phyloP scores from a whole-genome alignment of 1,284 basidiomycete genomes.

The Calocybe gambosa region DNA sequence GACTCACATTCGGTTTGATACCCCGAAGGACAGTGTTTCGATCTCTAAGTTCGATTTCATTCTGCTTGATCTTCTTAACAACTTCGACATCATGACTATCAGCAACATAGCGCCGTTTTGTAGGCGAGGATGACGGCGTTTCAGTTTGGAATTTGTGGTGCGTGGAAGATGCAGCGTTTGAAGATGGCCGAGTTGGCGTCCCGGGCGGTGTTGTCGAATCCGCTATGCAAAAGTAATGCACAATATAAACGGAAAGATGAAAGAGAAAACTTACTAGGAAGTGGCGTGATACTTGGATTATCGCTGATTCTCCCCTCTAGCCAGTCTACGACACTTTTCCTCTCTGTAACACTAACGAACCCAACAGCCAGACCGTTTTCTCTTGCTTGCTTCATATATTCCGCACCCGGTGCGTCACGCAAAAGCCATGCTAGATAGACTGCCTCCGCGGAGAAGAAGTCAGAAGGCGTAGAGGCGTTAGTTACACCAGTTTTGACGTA shows the following conservation, averaged over 20 bases:
- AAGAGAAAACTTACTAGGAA: constrained; percentile 39
- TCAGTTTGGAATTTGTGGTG: constrained; percentile 34
- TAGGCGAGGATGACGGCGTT: constrained; percentile 37
- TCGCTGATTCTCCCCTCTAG: constrained; percentile 60
- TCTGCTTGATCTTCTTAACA: constrained; percentile 75
- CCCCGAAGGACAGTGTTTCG: constrained; percentile 74
- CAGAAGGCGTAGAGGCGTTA: constrained; percentile 39
- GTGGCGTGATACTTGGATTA: constrained; percentile 52
- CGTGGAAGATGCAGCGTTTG: constrained; percentile 26
- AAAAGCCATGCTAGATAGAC: constrained; percentile 78
- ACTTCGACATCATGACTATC: constrained; percentile 75
- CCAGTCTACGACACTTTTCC: constrained; percentile 81
- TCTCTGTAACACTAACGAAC: constrained; percentile 82
- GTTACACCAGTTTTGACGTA: constrained; percentile 55
- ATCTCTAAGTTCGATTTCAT: constrained; percentile 71
- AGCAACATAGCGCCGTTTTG: constrained; percentile 74
- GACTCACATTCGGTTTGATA: constrained; percentile 63
- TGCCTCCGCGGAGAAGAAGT: constrained; percentile 76
- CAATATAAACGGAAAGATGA: neutral
- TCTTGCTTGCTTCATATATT: constrained; percentile 82
- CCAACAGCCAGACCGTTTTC: constrained; percentile 66
- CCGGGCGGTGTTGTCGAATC: constrained; percentile 58
- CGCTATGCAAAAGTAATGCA: constrained; percentile 11
- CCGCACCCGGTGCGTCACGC: constrained; percentile 65
- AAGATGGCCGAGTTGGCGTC: constrained; percentile 40